Base-by-base conservation (phyloP, 2,329 filamentous ascomycete species). In the Beauveria rudraprayagi region DNA sequence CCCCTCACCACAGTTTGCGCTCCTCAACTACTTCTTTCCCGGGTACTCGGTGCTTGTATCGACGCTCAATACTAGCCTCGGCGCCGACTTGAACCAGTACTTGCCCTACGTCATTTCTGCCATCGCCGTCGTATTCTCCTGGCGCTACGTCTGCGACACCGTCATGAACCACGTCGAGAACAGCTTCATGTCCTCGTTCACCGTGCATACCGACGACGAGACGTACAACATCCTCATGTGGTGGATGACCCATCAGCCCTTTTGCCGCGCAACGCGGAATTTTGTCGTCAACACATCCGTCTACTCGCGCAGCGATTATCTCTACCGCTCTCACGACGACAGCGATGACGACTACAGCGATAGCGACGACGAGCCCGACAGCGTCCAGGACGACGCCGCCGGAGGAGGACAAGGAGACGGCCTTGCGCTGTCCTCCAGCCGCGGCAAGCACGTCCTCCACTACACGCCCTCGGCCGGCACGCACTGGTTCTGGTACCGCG, bases 211-310 rank as follows among this genome's bases (percentile, higher is more conserved):
- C 30, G 86, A 90, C 61, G 88, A 91, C 66, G 87, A 90, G 69
- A 83, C 88, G 61, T 90, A 89, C 75, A 86, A 86, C 68, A 88
- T 89, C 67, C 68, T 90, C 46, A 89, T 90, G 85, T 79, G 78
- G 28, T 90, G 87, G 87, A 79, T 90, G 2, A 79, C 86, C 2
- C 73, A 76, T 40, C 87, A 90, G 70, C 71, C 74, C 3, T 89
- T 89, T 65, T 78, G 84, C 22, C 78, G 81, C 63, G 74, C 76
- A 5, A 82, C 85, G 0, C 83, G 84, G 16, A 79, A 80, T 50
- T 87, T 89, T 65, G 78, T 89, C 11, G 87, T 84, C 46, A 87
- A 86, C 67, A 87, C 85, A 6, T 83, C 82, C 66, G 68, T 86
- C 41, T 82, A 78, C 67, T 83, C 78, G 3, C 76, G 82, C 16